These are phyloP conservation scores for Sonneratia alba DNA, from an alignment of 345 rosid species.

Conservation along the genomic window DNA sequence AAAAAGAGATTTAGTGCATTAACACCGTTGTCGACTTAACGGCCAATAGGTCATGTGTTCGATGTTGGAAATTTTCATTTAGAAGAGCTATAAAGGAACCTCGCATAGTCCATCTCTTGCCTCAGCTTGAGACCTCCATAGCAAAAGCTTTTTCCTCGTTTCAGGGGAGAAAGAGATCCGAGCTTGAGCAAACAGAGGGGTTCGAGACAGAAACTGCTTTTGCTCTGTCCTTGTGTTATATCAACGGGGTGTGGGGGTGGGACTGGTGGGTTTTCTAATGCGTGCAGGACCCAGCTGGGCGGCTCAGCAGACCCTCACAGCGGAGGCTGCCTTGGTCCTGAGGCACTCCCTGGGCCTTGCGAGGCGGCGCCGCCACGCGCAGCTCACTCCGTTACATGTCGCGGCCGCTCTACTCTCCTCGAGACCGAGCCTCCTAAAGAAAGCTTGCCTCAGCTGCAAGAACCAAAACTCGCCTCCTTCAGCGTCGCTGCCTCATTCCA, in stretches of 20 bases:
- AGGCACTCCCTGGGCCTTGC: constrained; percentile 90
- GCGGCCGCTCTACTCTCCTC: constrained; percentile 41
- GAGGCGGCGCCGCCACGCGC: constrained; percentile 89
- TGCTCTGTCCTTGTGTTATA: neutral
- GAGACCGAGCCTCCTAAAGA: constrained; percentile 32
- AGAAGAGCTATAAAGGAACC: neutral
- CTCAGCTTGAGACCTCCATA: neutral
- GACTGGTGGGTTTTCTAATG: constrained; percentile 45
- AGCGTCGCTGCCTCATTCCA: constrained; percentile 22
- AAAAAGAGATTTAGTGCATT: no score
- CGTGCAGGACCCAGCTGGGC: constrained; percentile 80
- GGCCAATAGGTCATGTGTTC: no score
- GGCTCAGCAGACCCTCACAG: constrained; percentile 91
- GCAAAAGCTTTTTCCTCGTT: neutral
- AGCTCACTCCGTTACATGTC: constrained; percentile 75
- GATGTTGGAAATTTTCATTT: neutral
- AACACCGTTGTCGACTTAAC: no score
- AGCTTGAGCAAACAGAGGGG: neutral
- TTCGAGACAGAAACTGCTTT: neutral
- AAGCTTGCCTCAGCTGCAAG: constrained; percentile 44
- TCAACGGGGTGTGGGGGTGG: constrained; percentile 42
- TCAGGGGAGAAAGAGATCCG: neutral
- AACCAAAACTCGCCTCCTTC: constrained; percentile 18
- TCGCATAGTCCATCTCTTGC: neutral
- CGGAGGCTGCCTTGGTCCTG: constrained; percentile 94